These are phyloP conservation scores for Coelastrella sp. DNA, from an alignment of 139 green algal genomes.

Conservation along the genomic window DNA sequence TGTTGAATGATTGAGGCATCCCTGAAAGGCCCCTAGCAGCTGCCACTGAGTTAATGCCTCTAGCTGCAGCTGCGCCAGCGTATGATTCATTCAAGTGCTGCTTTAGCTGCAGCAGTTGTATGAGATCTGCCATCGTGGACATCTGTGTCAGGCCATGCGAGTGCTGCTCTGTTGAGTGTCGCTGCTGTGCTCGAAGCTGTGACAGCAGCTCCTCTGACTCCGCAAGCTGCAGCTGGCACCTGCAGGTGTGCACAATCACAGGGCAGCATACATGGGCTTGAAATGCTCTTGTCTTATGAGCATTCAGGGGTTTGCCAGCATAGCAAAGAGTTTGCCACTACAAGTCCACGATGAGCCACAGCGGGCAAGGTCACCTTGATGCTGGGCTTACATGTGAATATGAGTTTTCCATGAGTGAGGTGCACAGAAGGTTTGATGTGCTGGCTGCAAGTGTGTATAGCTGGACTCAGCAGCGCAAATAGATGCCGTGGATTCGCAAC, in stretches of 20 bases:
- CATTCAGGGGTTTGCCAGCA: neutral
- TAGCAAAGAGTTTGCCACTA: neutral
- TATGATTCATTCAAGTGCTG: constrained; percentile 23
- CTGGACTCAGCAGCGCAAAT: too few species aligned
- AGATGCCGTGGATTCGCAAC: too few species aligned
- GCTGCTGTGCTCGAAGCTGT: constrained; percentile 32
- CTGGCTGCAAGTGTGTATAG: too few species aligned
- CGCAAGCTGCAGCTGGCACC: constrained; percentile 13
- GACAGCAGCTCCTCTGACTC: constrained; percentile 20
- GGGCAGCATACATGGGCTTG: neutral
- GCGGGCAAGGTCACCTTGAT: neutral
- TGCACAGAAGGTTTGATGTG: too few species aligned
- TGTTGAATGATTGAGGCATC: constrained; percentile 14
- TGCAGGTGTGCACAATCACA: neutral
- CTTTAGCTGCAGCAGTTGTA: constrained; percentile 35
- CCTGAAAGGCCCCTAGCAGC: neutral
- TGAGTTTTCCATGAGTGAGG: too few species aligned
- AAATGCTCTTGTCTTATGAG: neutral
- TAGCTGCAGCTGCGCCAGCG: neutral
- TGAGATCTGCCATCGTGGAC: constrained; percentile 1
- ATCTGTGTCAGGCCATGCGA: neutral
- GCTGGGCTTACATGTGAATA: neutral
- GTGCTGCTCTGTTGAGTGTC: neutral
- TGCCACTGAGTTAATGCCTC: neutral
- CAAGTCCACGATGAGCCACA: neutral